phyloP scores from a whole-genome alignment of 441 rosid genomes.

The Omphalea diandra region DNA sequence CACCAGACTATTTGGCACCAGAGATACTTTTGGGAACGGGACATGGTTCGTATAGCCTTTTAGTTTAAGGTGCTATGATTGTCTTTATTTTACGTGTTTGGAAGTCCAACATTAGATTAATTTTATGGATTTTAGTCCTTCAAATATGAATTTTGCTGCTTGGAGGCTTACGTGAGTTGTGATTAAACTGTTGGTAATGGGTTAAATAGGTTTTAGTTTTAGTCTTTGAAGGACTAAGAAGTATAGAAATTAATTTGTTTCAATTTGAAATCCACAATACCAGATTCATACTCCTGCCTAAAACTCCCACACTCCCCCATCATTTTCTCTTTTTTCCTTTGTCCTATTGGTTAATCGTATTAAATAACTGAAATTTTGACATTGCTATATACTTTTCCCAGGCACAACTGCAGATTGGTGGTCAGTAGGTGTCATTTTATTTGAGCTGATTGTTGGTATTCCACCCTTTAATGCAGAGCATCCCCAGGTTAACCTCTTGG shows the following conservation, averaged over 20 bases:
- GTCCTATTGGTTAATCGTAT: slow-evolving; percentile 16
- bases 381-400: slow-evolving; percentile 34
- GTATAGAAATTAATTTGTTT: not conserved
- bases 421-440: slow-evolving; percentile 97
- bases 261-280: not conserved
- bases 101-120: slow-evolving; percentile 14
- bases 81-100: slow-evolving; percentile 23
- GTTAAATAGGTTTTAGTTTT: slow-evolving; percentile 1
- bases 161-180: slow-evolving; percentile 13
- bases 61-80: slow-evolving; percentile 29
- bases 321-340: slow-evolving; percentile 2
- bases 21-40: slow-evolving; percentile 99
- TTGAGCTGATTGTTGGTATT: slow-evolving; percentile 95
- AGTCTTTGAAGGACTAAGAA: not conserved
- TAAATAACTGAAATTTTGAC: slow-evolving; percentile 10
- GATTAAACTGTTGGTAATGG: not conserved
- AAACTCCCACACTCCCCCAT: not conserved
- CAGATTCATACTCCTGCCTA: not conserved
- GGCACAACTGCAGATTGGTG: slow-evolving; percentile 99
- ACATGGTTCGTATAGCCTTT: slow-evolving; percentile 75
- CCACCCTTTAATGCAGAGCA: slow-evolving; percentile 99
- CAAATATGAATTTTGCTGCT: not conserved
- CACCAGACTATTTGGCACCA: slow-evolving; percentile 99
- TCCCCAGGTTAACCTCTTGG: slow-evolving; percentile 70
- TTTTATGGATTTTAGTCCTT: slow-evolving; percentile 13